These are phyloP conservation scores for Citrullus mucosospermus DNA, from an alignment of 306 rosid species.

Conservation along the genomic window DNA sequence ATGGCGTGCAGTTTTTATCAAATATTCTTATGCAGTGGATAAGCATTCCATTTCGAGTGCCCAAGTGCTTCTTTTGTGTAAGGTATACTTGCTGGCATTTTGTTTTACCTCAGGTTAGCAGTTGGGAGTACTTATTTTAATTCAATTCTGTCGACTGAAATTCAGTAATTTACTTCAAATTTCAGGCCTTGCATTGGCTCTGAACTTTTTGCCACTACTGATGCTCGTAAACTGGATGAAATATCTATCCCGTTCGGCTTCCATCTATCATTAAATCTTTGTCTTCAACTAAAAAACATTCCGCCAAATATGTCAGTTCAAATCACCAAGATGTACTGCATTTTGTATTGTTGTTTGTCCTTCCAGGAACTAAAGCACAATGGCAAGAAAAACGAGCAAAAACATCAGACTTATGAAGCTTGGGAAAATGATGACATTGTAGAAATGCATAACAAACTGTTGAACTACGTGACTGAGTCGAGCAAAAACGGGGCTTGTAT, in stretches of 20 bases:
- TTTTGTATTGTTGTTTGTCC: slow-evolving; percentile 28
- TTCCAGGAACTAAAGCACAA: slow-evolving; percentile 10
- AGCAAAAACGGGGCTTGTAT: neutral
- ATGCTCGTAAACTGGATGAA: slow-evolving; percentile 13
- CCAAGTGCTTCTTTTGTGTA: slow-evolving; percentile 39
- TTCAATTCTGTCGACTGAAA: neutral
- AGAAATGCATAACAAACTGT: slow-evolving; percentile 29
- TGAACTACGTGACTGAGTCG: slow-evolving; percentile 18
- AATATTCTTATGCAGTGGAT: slow-evolving; percentile 34
- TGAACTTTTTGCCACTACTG: slow-evolving; percentile 31
- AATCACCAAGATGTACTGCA: slow-evolving; percentile 29
- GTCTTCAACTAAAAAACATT: slow-evolving; percentile 43
- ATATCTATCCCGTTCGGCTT: slow-evolving; percentile 24
- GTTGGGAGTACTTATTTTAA: neutral
- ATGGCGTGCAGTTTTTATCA: slow-evolving; percentile 16
- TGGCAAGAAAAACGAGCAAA: neutral
- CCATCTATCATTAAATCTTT: slow-evolving; percentile 35
- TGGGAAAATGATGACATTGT: slow-evolving; percentile 37
- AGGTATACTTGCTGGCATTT: slow-evolving; percentile 23
- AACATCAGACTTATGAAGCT: slow-evolving; percentile 10
- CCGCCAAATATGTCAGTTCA: slow-evolving; percentile 13
- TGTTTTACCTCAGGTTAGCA: neutral
- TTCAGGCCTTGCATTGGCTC: slow-evolving; percentile 44
- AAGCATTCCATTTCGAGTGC: slow-evolving; percentile 31
- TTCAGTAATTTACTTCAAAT: slow-evolving; percentile 3